These are phyloP conservation scores for Fusarium paranaense DNA, from an alignment of 2,329 filamentous ascomycete species.

Conservation along the genomic window DNA sequence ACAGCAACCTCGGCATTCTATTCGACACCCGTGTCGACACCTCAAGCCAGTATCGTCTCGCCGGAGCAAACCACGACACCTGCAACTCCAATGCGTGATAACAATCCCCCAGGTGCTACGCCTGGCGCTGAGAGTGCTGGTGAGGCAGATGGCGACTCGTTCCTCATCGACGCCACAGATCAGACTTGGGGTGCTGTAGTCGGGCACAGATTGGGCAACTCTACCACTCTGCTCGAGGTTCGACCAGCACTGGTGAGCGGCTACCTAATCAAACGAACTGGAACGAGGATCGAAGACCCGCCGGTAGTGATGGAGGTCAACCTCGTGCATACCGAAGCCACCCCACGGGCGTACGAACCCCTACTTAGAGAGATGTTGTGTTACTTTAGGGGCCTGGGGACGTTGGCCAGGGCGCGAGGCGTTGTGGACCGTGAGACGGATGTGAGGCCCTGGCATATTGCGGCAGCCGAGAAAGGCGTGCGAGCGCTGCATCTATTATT, in stretches of 20 bases:
- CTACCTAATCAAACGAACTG: slow-evolving; percentile 74
- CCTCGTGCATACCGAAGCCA: slow-evolving; percentile 67
- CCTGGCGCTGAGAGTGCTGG: slow-evolving; percentile 56
- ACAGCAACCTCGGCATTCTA: slow-evolving; percentile 60
- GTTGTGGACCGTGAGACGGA: slow-evolving; percentile 69
- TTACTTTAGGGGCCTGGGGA: slow-evolving; percentile 75
- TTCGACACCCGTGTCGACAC: slow-evolving; percentile 76
- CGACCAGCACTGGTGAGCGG: slow-evolving; percentile 71
- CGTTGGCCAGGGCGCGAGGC: slow-evolving; percentile 75
- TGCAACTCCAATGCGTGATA: slow-evolving; percentile 59
- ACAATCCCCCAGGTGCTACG: slow-evolving; percentile 56
- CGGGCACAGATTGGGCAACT: slow-evolving; percentile 73
- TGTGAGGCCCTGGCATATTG: slow-evolving; percentile 82
- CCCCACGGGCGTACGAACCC: slow-evolving; percentile 67
- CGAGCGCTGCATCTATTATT: slow-evolving; percentile 73
- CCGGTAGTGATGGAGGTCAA: slow-evolving; percentile 74
- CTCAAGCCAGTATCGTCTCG: slow-evolving; percentile 68
- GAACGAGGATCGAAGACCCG: slow-evolving; percentile 66
- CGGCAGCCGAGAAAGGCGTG: slow-evolving; percentile 76
- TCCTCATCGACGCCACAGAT: slow-evolving; percentile 78
- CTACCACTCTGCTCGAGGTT: slow-evolving; percentile 64
- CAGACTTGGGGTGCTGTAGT: slow-evolving; percentile 81
- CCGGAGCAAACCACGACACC: slow-evolving; percentile 69
- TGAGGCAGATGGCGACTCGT: slow-evolving; percentile 67
- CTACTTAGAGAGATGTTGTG: slow-evolving; percentile 77